Percentiles rank a stretch among this genome's conserved stretches.
These are phyloP conservation scores for Nothophoma quercina DNA, from an alignment of 2,329 filamentous ascomycete species.

Conservation along the genomic window DNA sequence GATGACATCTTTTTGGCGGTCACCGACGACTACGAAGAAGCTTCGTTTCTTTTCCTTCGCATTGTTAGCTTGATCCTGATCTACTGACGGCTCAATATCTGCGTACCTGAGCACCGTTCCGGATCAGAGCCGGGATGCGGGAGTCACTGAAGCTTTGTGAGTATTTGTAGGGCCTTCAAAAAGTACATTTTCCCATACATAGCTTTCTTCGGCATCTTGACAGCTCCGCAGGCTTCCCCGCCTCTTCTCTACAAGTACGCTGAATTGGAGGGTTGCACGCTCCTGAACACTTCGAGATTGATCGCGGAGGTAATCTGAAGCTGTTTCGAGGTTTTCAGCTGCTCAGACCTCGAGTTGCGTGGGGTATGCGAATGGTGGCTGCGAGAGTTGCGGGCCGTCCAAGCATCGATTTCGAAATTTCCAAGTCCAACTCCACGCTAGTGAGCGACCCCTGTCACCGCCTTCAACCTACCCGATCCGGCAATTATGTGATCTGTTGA, in stretches of 20 bases:
- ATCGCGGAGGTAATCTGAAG: slow-evolving; percentile 13
- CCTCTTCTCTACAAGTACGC: slow-evolving; percentile 25
- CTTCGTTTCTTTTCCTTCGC: slow-evolving; percentile 87
- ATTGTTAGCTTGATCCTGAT: slow-evolving; percentile 19
- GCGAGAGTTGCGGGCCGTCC: slow-evolving; percentile 18
- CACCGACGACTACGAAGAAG: slow-evolving; percentile 96
- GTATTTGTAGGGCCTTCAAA: slow-evolving; percentile 1
- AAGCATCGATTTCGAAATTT: slow-evolving; percentile 26
- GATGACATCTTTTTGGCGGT: slow-evolving; percentile 94
- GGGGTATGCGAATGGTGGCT: slow-evolving; percentile 12
- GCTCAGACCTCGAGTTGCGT: slow-evolving; percentile 8
- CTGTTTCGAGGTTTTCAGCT: not conserved
- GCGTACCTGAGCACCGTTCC: slow-evolving; percentile 49
- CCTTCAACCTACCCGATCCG: not conserved
- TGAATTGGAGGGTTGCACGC: not conserved
- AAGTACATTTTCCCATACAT: slow-evolving; percentile 33
- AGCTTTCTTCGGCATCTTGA: slow-evolving; percentile 51
- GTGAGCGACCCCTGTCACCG: slow-evolving; percentile 2
- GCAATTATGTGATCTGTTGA: not conserved
- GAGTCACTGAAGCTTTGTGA: slow-evolving; percentile 41
- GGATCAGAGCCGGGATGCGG: slow-evolving; percentile 51
- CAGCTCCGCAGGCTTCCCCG: slow-evolving; percentile 42
- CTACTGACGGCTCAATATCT: not conserved
- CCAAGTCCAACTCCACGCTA: slow-evolving; percentile 8
- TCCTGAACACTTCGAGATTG: not conserved